Evolutionary conservation across 177 flowering plant genomes (phyloP).

Genomic region (Vitis hybrid): DNA sequence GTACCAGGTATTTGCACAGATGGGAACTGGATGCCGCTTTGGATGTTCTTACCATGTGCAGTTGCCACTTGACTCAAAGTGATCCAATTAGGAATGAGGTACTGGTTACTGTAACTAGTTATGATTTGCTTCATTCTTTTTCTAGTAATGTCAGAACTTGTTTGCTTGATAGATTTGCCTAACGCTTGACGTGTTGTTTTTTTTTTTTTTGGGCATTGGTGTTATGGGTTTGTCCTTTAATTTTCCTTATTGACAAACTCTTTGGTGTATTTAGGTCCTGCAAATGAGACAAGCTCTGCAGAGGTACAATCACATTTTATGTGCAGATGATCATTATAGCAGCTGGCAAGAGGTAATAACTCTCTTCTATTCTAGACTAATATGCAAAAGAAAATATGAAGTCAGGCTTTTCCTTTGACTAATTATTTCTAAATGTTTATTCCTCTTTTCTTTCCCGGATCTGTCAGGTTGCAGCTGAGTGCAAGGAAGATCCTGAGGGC

Average conservation of each 20-base stretch:
- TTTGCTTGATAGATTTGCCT: neutral
- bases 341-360: constrained; percentile 95
- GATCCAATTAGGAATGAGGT: constrained; percentile 80
- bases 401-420: neutral
- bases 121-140: neutral
- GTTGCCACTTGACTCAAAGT: constrained; percentile 75
- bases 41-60: constrained; percentile 97
- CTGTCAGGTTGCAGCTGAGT: constrained; percentile 85
- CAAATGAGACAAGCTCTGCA: constrained; percentile 81
- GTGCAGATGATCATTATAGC: constrained; percentile 79
- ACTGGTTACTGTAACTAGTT: neutral
- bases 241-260: constrained; percentile 11
- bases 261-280: constrained; percentile 51
- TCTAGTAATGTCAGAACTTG: neutral
- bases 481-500: constrained; percentile 97
- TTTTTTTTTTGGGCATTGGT: neutral
- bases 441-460: neutral
- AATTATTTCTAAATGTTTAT: neutral
- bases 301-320: constrained; percentile 82
- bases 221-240: no score
- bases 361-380: constrained; percentile 5
- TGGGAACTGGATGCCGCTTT: constrained; percentile 95
- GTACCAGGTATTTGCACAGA: constrained; percentile 70
- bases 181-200: neutral
- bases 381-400: neutral